Evolutionary conservation across 2,329 filamentous ascomycete species (phyloP), one percentile per base, ranked within the genome.

Genomic region (Calonectria leucothoes): DNA sequence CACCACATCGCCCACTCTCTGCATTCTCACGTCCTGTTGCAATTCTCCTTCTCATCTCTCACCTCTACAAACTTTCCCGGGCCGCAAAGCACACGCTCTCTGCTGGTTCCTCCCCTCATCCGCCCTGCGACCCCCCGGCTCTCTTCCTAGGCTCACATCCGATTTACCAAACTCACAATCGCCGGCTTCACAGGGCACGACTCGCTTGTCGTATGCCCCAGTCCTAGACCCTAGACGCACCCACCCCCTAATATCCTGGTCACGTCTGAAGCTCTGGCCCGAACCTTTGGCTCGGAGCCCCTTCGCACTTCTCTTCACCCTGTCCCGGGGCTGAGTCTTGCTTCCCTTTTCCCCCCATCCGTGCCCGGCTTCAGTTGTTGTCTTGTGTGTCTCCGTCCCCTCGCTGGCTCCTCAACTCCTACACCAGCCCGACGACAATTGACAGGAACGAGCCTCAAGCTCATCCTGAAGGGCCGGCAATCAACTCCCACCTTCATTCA

Each of bases 381-480:
- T 74, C 57, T 63, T 51, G 52, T 37, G 49, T 37, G 49, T 61
- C 52, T 69, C 67, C 10, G 73, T 77, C 71, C 75, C 69, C 65
- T 78, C 74, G 78, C 78, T 78, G 76, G 77, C 66, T 79, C 74
- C 64, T 66, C 77, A 75, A 79, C 69, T 66, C 61, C 74, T 69
- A 73, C 67, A 72, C 74, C 67, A 78, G 70, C 67, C 61, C 68
- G 59, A 78, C 75, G 70, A 81, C 70, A 76, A 79, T 77, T 63
- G 75, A 77, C 77, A 78, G 74, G 78, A 80, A 74, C 73, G 77
- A 79, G 74, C 75, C 76, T 71, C 59, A 57, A 71, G 78, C 74
- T 78, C 72, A 66, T 76, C 52, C 73, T 74, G 68, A 70, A 77
- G 66, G 74, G 72, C 49, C 70, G 72, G 70, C 72, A 69, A 63